phyloP scores from a whole-genome alignment of 371 early-diverging fungal genomes.

The Syncephalastrum racemosum region DNA sequence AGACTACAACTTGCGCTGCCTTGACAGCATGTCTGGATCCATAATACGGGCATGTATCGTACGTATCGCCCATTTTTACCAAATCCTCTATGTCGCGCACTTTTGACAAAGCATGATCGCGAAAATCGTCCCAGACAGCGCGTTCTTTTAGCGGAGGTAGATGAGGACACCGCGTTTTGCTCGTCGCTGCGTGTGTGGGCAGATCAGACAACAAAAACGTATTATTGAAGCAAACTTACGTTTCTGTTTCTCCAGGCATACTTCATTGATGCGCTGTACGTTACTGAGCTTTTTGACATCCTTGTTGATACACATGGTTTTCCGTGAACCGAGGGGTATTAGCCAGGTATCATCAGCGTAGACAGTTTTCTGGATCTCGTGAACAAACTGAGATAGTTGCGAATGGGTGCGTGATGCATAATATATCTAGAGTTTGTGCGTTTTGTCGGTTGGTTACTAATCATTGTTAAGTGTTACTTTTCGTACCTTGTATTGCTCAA shows the following conservation, averaged over 20 bases:
- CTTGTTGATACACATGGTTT: constrained; percentile 81
- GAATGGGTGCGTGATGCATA: constrained; percentile 93
- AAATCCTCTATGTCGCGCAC: constrained; percentile 89
- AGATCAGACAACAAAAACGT: constrained; percentile 4
- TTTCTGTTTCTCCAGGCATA: constrained; percentile 73
- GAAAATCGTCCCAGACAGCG: constrained; percentile 54
- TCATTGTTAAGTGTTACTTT: neutral
- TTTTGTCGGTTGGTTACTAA: neutral
- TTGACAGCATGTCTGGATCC: constrained; percentile 68
- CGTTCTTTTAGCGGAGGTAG: constrained; percentile 46
- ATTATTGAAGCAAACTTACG: constrained; percentile 20
- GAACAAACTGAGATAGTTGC: constrained; percentile 90
- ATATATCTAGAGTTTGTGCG: constrained; percentile 52
- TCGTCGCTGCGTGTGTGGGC: constrained; percentile 10
- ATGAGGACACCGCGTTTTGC: constrained; percentile 52
- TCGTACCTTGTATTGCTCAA: constrained; percentile 54
- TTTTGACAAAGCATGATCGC: constrained; percentile 51
- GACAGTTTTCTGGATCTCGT: constrained; percentile 81
- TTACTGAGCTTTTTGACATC: constrained; percentile 53
- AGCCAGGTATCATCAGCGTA: constrained; percentile 60
- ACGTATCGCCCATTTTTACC: constrained; percentile 60
- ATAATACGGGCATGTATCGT: constrained; percentile 89
- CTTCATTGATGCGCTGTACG: constrained; percentile 69
- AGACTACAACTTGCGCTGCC: constrained; percentile 70
- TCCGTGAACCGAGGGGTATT: constrained; percentile 86